Evolutionary conservation across 495 filamentous ascomycete genomes (phyloP), one percentile per base, ranked within the genome.

Genomic region (Oidiodendron maius): DNA sequence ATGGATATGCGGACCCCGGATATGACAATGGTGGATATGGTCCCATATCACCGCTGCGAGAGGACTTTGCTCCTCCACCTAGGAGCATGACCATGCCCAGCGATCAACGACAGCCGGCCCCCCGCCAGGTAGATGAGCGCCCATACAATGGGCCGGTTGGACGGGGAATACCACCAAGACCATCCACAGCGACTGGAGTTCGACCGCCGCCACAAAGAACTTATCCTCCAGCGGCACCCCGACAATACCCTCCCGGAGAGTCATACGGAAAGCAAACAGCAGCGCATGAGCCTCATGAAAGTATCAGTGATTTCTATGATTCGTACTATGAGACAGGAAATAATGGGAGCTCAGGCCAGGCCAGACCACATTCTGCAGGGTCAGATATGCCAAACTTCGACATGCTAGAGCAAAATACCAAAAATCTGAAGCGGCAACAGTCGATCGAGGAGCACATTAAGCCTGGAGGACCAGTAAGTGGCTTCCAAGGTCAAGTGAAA

Each of bases 301-400:
- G 8, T 59, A 55, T 73, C 23, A 73, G 71, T 46, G 71, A 82
- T 40, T 66, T 79, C 15, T 82, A 80, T 44, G 77, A 78, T 57
- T 56, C 73, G 32, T 82, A 82, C 53, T 79, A 77, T 44, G 72
- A 72, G 30, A 52, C 53, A 17, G 18, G 43, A 13, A 25, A 43
- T 2, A 4, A 4, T 21, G 20, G 17, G 26, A 13, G 24, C 25
- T 37, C 46, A 21, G 16, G 21, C 10, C 36, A 48, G 25, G 39
- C 23, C 1, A 56, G 50, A 48, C 42, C 48, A 3, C 46, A 35
- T 34, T 55, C 61, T 30, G 55, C 55, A 51, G 76, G 65, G 28
- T 67, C 69, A 22, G 84, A 89, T 11, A 82, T 83, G 67, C 86
- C 86, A 2, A 80, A 89, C 58, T 91, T 91, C 50, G 84, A 91